Evolutionary conservation across 2,329 filamentous ascomycete genomes (phyloP).

Genomic region (Penicillium freii): DNA sequence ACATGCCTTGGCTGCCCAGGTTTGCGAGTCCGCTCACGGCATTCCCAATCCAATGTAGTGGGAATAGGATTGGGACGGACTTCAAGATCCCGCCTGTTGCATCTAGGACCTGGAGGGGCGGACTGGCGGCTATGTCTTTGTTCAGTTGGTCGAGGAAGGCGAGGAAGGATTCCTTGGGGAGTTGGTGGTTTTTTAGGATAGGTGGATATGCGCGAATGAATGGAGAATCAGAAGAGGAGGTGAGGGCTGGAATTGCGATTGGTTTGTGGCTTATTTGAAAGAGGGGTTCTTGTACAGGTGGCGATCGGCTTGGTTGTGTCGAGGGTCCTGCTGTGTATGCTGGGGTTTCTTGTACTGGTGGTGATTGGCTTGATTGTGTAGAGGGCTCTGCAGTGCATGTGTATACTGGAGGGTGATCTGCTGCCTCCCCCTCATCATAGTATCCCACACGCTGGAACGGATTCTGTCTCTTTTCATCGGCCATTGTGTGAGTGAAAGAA

Average conservation of each 20-base stretch:
- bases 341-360: background rate
- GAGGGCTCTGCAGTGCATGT: background rate
- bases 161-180: conserved; percentile 22
- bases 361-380: background rate
- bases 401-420: conserved; percentile 6
- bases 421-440: background rate
- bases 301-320: background rate
- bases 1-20: conserved; percentile 20
- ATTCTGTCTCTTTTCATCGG: conserved; percentile 6
- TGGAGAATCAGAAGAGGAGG: conserved; percentile 11
- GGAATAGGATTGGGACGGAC: conserved; percentile 26
- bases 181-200: conserved; percentile 6
- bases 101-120: conserved; percentile 29
- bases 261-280: background rate
- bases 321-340: conserved; percentile 2
- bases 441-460: background rate
- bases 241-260: conserved; percentile 21
- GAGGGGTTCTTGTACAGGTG: background rate
- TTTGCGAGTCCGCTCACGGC: conserved; percentile 26
- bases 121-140: conserved; percentile 23
- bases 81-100: conserved; percentile 27
- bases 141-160: conserved; percentile 30
- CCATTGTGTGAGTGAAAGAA: background rate
- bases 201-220: conserved; percentile 22
- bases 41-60: conserved; percentile 25